Conservation (phyloP, 176 grass and related monocot species). For the Poa annua region DNA sequence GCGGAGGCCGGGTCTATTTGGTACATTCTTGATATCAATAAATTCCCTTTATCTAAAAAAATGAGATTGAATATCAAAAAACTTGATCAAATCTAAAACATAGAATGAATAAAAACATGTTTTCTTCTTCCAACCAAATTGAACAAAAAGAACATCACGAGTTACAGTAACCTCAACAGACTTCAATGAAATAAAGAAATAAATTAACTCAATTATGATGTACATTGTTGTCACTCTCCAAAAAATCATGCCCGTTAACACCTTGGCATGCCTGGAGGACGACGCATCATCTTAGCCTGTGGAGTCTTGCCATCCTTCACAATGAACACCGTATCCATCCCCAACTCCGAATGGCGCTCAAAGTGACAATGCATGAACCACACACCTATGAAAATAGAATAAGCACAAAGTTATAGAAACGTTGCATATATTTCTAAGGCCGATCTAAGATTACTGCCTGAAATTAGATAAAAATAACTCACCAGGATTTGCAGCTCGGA, state of each 20-base stretch:
- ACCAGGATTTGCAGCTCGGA: not conserved
- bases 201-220: too few species aligned
- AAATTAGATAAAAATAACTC: not conserved
- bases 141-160: too few species aligned
- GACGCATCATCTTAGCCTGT: not conserved
- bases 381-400: not conserved
- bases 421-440: not conserved
- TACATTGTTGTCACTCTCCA: too few species aligned
- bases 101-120: too few species aligned
- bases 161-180: too few species aligned
- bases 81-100: too few species aligned
- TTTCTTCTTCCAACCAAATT: too few species aligned
- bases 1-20: too few species aligned
- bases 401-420: not conserved
- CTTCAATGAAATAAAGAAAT: too few species aligned
- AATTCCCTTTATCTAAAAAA: too few species aligned
- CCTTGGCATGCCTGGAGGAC: not conserved
- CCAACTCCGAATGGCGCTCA: not conserved
- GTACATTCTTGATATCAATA: too few species aligned
- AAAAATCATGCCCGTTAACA: not conserved
- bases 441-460: not conserved
- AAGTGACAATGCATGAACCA: constrained; percentile 5
- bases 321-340: not conserved
- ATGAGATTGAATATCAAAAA: too few species aligned
- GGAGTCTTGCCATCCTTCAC: not conserved